phyloP scores from a whole-genome alignment of 257 asterid genomes.

The Rehmannia glutinosa region DNA sequence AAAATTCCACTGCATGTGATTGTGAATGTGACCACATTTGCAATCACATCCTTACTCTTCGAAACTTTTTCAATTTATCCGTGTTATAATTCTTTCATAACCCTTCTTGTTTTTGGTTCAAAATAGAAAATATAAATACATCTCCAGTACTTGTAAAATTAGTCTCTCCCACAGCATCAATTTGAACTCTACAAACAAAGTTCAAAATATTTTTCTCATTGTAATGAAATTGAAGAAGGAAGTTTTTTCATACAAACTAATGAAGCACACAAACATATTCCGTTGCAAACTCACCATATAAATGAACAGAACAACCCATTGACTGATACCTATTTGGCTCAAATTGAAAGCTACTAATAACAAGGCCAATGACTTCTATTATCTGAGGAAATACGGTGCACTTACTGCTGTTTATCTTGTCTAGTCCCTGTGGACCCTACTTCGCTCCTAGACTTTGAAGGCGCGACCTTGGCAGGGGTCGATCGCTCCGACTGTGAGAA shows the following conservation, averaged over 20 bases:
- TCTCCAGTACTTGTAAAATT: background rate
- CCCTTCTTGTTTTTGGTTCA: no score
- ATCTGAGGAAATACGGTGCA: conserved; percentile 7
- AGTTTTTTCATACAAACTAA: background rate
- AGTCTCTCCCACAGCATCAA: background rate
- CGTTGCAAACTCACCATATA: background rate
- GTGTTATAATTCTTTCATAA: no score
- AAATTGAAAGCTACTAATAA: background rate
- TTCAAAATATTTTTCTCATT: background rate
- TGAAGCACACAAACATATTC: background rate
- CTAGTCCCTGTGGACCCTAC: conserved; percentile 22
- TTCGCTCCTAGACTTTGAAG: conserved; percentile 26
- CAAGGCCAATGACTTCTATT: background rate
- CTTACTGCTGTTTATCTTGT: conserved; percentile 32
- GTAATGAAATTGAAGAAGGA: background rate
- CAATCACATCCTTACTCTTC: no score
- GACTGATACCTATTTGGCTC: background rate
- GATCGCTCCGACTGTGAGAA: conserved; percentile 83
- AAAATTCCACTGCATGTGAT: no score
- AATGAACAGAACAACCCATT: background rate
- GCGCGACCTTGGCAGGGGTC: conserved; percentile 58
- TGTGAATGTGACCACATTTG: no score
- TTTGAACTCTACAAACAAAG: background rate
- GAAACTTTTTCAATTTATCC: no score
- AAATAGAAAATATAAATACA: no score